Percentiles rank a stretch among this genome's conserved stretches.
Evolutionary conservation across 1,139 yeast species (phyloP).

Genomic region (Debaryomyces coudertii): DNA sequence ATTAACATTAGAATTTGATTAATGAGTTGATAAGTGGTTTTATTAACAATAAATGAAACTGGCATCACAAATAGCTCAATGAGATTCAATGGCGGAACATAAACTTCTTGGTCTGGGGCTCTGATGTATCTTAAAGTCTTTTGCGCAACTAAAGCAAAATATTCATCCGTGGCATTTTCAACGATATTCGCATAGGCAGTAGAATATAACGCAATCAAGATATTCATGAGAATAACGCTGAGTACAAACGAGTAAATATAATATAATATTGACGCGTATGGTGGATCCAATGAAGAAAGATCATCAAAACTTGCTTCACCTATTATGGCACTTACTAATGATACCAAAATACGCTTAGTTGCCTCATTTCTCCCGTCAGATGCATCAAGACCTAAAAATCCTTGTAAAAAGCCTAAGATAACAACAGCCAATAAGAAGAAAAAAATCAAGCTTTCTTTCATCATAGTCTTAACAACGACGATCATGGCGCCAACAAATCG

Average conservation of each 20-base stretch:
- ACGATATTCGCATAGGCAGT: conserved; percentile 82
- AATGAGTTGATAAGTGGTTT: conserved; percentile 33
- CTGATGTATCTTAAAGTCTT: conserved; percentile 82
- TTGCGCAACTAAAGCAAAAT: conserved; percentile 81
- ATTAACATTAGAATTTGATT: conserved; percentile 61
- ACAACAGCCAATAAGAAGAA: conserved; percentile 73
- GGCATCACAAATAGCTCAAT: conserved; percentile 59
- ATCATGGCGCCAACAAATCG: conserved; percentile 88
- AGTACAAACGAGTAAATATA: conserved; percentile 78
- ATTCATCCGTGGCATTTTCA: conserved; percentile 82
- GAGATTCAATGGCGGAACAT: conserved; percentile 83
- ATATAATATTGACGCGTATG: conserved; percentile 78
- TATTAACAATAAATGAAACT: conserved; percentile 31
- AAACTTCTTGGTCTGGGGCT: conserved; percentile 86
- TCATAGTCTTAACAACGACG: conserved; percentile 81
- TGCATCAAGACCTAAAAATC: conserved; percentile 83
- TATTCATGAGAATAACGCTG: conserved; percentile 73
- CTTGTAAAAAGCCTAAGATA: conserved; percentile 81
- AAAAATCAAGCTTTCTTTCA: conserved; percentile 81
- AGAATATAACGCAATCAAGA: conserved; percentile 81
- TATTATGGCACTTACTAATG: conserved; percentile 69
- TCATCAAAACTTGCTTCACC: conserved; percentile 75
- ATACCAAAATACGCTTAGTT: conserved; percentile 63
- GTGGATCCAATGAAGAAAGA: conserved; percentile 75
- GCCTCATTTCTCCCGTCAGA: conserved; percentile 85